Conservation (phyloP, 108 stramenopile species). For the Cyclostephanos tholiformis region DNA sequence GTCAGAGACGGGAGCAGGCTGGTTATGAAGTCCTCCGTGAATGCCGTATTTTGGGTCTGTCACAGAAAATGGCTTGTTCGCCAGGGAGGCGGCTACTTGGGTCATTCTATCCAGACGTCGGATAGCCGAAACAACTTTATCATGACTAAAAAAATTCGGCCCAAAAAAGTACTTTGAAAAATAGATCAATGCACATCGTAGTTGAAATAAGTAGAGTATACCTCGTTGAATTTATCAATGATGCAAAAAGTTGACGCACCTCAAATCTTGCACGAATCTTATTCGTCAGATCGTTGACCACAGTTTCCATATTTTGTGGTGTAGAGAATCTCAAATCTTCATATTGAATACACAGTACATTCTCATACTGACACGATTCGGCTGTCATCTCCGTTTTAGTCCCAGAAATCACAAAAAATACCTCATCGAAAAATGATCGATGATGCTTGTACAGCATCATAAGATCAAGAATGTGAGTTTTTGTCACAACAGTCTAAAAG, state of each 20-base stretch:
- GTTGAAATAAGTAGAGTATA: neutral
- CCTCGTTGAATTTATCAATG: neutral
- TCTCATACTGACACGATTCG: conserved; percentile 32
- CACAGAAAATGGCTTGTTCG: conserved; percentile 17
- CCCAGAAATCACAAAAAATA: conserved; percentile 35
- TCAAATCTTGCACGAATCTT: conserved; percentile 23
- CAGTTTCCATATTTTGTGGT: conserved; percentile 11
- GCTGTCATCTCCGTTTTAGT: conserved; percentile 15
- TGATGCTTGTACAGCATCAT: conserved; percentile 25
- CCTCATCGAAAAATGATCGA: conserved; percentile 22
- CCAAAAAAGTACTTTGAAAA: conserved; percentile 32
- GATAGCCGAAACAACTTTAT: conserved; percentile 19
- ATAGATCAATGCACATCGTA: neutral
- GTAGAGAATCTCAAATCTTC: conserved; percentile 27
- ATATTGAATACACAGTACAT: conserved; percentile 40
- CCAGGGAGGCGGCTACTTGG: conserved; percentile 23
- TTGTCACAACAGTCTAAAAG: conserved; percentile 24
- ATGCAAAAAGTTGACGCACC: neutral
- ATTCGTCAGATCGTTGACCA: conserved; percentile 18
- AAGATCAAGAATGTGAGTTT: conserved; percentile 27
- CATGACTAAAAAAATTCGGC: conserved; percentile 11
- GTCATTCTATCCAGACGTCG: conserved; percentile 34
- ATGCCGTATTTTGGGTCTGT: conserved; percentile 38
- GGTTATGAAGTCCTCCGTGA: conserved; percentile 21
- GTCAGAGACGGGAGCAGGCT: neutral